Evolutionary conservation across 179 eudicot genomes (phyloP).

Genomic region (Sideroxylon spinosum): DNA sequence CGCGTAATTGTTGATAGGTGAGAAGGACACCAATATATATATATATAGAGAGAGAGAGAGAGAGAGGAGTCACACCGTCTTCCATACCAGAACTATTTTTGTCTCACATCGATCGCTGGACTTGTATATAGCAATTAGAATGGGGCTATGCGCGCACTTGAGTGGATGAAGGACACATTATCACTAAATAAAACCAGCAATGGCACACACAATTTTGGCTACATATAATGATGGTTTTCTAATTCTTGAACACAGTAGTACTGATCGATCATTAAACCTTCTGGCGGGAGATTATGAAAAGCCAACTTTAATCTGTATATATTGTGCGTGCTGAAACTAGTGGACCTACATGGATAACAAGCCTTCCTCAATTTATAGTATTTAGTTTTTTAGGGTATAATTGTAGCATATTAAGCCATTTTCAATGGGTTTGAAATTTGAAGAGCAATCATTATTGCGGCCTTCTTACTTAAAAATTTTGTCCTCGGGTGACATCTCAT

Average conservation of each 20-base stretch:
- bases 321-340: too few relatives aligned
- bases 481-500: not conserved
- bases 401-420: too few relatives aligned
- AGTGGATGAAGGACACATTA: slow-evolving; percentile 14
- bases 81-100: slow-evolving; percentile 6
- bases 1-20: not conserved
- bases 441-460: too few relatives aligned
- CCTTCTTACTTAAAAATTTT: too few relatives aligned
- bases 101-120: not conserved
- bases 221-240: slow-evolving; percentile 10
- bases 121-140: not conserved
- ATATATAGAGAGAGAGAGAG: too few relatives aligned
- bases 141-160: slow-evolving; percentile 9
- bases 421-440: too few relatives aligned
- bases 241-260: not conserved
- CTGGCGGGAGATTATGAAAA: too few relatives aligned
- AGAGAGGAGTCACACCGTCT: not conserved
- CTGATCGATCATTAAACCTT: too few relatives aligned
- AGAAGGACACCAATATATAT: not conserved
- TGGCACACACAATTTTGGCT: not conserved
- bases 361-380: too few relatives aligned
- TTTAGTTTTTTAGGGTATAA: too few relatives aligned
- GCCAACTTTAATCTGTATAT: too few relatives aligned
- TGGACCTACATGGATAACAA: too few relatives aligned
- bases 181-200: slow-evolving; percentile 12